Conservation (phyloP, 352 stramenopile genomes). For the Hyaloperonospora brassicae region DNA sequence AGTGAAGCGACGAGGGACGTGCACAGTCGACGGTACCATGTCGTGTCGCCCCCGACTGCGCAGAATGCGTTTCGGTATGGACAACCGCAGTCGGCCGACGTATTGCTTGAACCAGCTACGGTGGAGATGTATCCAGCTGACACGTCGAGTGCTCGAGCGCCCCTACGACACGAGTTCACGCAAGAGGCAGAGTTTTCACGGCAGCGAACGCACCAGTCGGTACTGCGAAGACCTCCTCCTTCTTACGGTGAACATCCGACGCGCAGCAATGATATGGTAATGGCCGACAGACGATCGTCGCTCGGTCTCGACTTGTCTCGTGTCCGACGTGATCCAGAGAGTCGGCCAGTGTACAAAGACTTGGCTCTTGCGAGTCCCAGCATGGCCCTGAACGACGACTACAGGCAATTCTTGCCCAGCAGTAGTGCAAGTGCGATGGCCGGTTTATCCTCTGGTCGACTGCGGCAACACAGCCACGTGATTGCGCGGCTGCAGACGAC, state of each 20-base stretch:
- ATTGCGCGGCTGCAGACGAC: conserved; percentile 9
- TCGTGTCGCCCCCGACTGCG: neutral
- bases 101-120: conserved; percentile 18
- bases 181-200: conserved; percentile 14
- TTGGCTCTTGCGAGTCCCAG: conserved; percentile 6
- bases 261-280: conserved; percentile 6
- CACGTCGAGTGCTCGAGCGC: neutral
- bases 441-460: conserved; percentile 8
- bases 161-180: conserved; percentile 17
- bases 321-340: conserved; percentile 12
- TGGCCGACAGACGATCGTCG: conserved; percentile 10
- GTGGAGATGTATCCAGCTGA: conserved; percentile 23
- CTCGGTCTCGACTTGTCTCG: conserved; percentile 13
- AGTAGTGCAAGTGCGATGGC: neutral
- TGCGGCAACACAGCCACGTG: conserved; percentile 1
- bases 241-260: conserved; percentile 4
- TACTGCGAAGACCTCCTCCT: conserved; percentile 7
- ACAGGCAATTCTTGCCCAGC: conserved; percentile 4
- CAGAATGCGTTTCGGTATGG: conserved; percentile 6
- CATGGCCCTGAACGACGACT: conserved; percentile 6
- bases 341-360: conserved; percentile 22
- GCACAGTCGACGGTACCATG: conserved; percentile 12
- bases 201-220: conserved; percentile 17
- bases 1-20: conserved; percentile 9
- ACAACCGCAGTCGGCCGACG: conserved; percentile 10